These are phyloP conservation scores for Xylariaceae sp. DNA, from an alignment of 2,329 filamentous ascomycete species.

Conservation along the genomic window DNA sequence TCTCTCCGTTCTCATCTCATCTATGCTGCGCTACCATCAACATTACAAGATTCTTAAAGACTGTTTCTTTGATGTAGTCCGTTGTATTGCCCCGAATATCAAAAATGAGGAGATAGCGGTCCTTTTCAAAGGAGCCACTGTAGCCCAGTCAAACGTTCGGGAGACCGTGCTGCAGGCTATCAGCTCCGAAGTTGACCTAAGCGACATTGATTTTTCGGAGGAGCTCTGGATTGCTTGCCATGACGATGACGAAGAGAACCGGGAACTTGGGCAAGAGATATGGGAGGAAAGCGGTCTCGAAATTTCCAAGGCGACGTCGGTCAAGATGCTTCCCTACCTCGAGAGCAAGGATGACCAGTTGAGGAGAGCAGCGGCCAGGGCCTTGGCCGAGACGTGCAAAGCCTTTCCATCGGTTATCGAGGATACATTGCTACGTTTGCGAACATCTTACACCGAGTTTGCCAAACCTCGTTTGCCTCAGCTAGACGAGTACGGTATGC, in stretches of 20 bases:
- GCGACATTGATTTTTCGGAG: constrained; percentile 77
- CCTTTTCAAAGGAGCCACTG: constrained; percentile 73
- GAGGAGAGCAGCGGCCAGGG: constrained; percentile 74
- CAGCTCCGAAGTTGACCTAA: constrained; percentile 86
- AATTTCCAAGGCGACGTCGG: constrained; percentile 60
- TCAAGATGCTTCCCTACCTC: constrained; percentile 71
- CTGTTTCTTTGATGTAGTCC: constrained; percentile 79
- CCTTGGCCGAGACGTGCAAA: constrained; percentile 70
- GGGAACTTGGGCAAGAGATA: constrained; percentile 76
- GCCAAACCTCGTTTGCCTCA: constrained; percentile 79
- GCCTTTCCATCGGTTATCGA: constrained; percentile 57
- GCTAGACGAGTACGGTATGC: constrained; percentile 92
- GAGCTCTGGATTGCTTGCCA: constrained; percentile 93
- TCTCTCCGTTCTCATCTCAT: constrained; percentile 65
- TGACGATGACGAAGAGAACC: constrained; percentile 85
- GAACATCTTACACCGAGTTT: constrained; percentile 69
- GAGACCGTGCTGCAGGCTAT: constrained; percentile 85
- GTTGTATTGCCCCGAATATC: constrained; percentile 80
- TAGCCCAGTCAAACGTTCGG: constrained; percentile 73
- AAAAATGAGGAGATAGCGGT: constrained; percentile 65
- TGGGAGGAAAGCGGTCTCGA: constrained; percentile 91
- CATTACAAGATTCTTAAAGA: constrained; percentile 96
- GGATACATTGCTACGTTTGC: constrained; percentile 60
- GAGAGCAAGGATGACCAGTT: constrained; percentile 76
- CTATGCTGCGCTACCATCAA: constrained; percentile 85